Percentiles rank a stretch among this genome's conserved stretches.
These are phyloP conservation scores for Flaveria linearis DNA, from an alignment of 129 eudicot genomes.

Conservation along the genomic window DNA sequence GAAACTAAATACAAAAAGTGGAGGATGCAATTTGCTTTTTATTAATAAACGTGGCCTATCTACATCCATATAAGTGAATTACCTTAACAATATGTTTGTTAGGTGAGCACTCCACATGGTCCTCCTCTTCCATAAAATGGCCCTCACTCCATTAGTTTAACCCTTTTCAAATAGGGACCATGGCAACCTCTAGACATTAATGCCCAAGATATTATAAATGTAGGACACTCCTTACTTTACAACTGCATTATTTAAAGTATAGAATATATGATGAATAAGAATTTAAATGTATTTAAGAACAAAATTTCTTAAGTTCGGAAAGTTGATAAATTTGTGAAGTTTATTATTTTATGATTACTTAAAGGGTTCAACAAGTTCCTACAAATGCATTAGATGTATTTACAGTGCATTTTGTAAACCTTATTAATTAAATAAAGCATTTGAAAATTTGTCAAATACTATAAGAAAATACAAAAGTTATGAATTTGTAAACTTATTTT, in stretches of 20 bases:
- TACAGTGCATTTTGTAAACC: no score
- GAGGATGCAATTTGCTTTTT: conserved; percentile 9
- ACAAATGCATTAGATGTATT: neutral
- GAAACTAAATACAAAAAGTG: conserved; percentile 19
- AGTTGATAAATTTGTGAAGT: neutral
- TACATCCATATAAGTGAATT: conserved; percentile 48
- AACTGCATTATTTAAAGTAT: conserved; percentile 26
- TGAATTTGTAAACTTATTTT: neutral
- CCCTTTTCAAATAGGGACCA: conserved; percentile 35
- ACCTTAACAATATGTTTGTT: conserved; percentile 41
- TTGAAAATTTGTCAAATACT: no score
- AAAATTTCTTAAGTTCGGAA: neutral
- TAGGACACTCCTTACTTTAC: conserved; percentile 25
- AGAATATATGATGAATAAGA: neutral
- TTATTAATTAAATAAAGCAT: no score
- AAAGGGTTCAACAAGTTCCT: neutral
- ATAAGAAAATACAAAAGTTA: no score
- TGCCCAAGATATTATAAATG: conserved; percentile 17
- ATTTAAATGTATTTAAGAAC: neutral
- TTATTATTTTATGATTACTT: neutral
- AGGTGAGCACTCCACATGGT: conserved; percentile 48
- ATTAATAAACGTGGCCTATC: conserved; percentile 51
- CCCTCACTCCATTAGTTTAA: conserved; percentile 39
- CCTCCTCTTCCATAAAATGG: conserved; percentile 38
- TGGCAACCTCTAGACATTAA: conserved; percentile 39